A percentile compares a stretch with the other conserved stretches of the same genome.
Conservation (phyloP, 306 rosid genomes). For the Echinosophora koreensis region DNA sequence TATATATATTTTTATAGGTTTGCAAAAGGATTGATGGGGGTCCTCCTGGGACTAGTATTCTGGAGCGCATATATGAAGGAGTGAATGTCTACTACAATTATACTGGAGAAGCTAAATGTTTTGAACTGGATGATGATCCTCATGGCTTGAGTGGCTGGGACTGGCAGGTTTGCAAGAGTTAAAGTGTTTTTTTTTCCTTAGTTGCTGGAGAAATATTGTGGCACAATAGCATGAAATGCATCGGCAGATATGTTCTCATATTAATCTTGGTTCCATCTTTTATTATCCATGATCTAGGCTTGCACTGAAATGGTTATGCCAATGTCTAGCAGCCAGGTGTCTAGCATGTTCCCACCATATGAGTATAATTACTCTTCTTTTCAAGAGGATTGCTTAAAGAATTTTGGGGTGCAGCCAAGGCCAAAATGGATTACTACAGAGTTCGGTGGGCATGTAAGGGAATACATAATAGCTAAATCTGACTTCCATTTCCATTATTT, state of each 20-base stretch:
- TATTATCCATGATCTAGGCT: slow-evolving; percentile 56
- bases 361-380: slow-evolving; percentile 64
- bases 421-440: slow-evolving; percentile 77
- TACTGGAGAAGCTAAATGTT: slow-evolving; percentile 72
- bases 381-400: slow-evolving; percentile 62
- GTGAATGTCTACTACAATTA: slow-evolving; percentile 76
- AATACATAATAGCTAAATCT: slow-evolving; percentile 36
- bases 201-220: slow-evolving; percentile 13
- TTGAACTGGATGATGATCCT: slow-evolving; percentile 77
- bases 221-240: background rate
- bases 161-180: slow-evolving; percentile 70
- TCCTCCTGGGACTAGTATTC: slow-evolving; percentile 63
- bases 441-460: slow-evolving; percentile 85
- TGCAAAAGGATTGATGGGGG: slow-evolving; percentile 68
- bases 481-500: slow-evolving; percentile 31
- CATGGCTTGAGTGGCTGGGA: slow-evolving; percentile 87
- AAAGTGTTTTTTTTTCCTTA: background rate
- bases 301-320: slow-evolving; percentile 98
- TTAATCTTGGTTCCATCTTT: slow-evolving; percentile 36
- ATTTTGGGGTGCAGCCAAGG: slow-evolving; percentile 68
- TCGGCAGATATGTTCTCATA: slow-evolving; percentile 37
- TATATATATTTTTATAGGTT: slow-evolving; percentile 55
- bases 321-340: slow-evolving; percentile 66
- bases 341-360: slow-evolving; percentile 73
- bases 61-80: slow-evolving; percentile 79